These are phyloP conservation scores for Neoascochyta sp. DNA, from an alignment of 2,329 filamentous ascomycete genomes.

Conservation along the genomic window DNA sequence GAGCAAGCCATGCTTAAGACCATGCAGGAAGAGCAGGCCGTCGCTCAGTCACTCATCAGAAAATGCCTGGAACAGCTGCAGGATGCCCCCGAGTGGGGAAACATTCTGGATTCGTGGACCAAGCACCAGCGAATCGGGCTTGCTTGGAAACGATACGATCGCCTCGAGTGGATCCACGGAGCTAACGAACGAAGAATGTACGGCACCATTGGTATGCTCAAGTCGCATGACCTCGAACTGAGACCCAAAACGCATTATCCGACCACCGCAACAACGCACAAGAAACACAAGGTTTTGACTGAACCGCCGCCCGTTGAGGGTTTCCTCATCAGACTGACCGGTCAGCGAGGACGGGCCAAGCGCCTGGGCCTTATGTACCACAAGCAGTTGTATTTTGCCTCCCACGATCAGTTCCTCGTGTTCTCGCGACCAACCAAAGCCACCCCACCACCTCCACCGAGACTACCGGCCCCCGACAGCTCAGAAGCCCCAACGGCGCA, in stretches of 20 bases:
- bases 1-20: conserved; percentile 46
- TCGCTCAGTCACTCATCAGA: conserved; percentile 54
- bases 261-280: conserved; percentile 44
- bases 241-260: conserved; percentile 64
- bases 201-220: conserved; percentile 63
- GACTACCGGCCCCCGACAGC: conserved; percentile 44
- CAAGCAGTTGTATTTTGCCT: conserved; percentile 63
- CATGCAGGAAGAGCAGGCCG: conserved; percentile 52
- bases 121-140: conserved; percentile 58
- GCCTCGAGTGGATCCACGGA: conserved; percentile 65
- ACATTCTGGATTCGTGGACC: conserved; percentile 58
- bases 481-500: conserved; percentile 51
- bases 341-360: conserved; percentile 58
- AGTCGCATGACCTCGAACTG: conserved; percentile 63
- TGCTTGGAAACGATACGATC: conserved; percentile 66
- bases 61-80: conserved; percentile 58
- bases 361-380: conserved; percentile 59
- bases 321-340: conserved; percentile 62
- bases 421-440: conserved; percentile 60
- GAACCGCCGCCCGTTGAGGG: conserved; percentile 64
- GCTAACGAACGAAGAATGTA: conserved; percentile 66
- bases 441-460: conserved; percentile 56
- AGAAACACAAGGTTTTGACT: conserved; percentile 43
- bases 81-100: conserved; percentile 55
- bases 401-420: conserved; percentile 60